These are phyloP conservation scores for Colletotrichum tofieldiae DNA, from an alignment of 2,329 filamentous ascomycete species.

Conservation along the genomic window DNA sequence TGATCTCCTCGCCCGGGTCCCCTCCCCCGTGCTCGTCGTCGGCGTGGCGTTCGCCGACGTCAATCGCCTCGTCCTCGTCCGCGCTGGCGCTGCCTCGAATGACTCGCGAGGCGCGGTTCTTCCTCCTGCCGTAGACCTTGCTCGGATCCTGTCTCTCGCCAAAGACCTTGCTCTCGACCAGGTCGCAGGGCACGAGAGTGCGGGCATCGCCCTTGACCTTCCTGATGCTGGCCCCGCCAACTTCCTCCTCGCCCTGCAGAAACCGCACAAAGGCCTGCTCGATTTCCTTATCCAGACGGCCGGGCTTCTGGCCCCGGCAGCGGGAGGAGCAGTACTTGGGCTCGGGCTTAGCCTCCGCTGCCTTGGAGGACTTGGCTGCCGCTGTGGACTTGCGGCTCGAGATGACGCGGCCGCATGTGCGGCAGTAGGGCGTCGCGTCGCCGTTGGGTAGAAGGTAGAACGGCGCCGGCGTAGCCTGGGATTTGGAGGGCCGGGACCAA, in stretches of 20 bases:
- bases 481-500: constrained; percentile 58
- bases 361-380: constrained; percentile 48
- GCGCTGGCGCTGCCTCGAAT: constrained; percentile 48
- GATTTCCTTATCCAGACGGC: constrained; percentile 65
- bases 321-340: constrained; percentile 71
- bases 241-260: constrained; percentile 46
- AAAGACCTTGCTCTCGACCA: constrained; percentile 62
- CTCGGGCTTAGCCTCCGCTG: constrained; percentile 32
- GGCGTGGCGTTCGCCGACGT: constrained; percentile 58
- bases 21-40: constrained; percentile 55
- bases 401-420: constrained; percentile 71
- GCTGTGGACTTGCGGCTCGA: constrained; percentile 54
- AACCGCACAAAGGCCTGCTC: constrained; percentile 64
- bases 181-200: constrained; percentile 64
- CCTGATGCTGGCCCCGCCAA: constrained; percentile 44
- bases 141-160: constrained; percentile 46
- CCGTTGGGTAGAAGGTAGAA: constrained; percentile 66
- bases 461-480: constrained; percentile 64
- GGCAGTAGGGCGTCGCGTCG: constrained; percentile 68
- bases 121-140: constrained; percentile 57
- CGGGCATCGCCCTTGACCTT: constrained; percentile 65
- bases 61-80: constrained; percentile 37
- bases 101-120: constrained; percentile 61
- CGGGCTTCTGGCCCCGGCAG: constrained; percentile 67
- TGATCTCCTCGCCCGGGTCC: constrained; percentile 34